Evolutionary conservation across 768 basidiomycete species (phyloP).

Genomic region (Lactarius hengduanensis): DNA sequence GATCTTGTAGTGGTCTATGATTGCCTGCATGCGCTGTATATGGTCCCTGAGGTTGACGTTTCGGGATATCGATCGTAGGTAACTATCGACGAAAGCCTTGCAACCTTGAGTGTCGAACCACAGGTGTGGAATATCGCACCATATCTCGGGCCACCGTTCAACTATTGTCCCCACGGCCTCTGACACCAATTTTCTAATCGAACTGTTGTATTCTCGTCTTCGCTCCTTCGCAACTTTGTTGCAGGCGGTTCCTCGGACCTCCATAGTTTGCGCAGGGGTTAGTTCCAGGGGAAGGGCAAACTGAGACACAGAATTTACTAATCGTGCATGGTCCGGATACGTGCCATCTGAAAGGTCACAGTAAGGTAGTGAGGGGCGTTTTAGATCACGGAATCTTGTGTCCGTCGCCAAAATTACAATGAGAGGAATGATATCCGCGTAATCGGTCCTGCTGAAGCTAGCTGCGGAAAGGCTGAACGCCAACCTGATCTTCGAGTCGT

Average conservation of each 20-base stretch:
- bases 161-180: not conserved
- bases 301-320: not conserved
- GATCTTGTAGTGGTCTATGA: not conserved
- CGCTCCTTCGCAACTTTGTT: not conserved
- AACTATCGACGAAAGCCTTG: not conserved
- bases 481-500: constrained; percentile 1
- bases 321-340: not conserved
- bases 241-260: too few species aligned
- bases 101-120: not conserved
- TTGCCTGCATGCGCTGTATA: not conserved
- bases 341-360: not conserved
- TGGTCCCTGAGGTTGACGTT: not conserved
- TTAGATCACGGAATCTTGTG: not conserved
- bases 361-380: not conserved
- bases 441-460: not conserved
- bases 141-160: not conserved
- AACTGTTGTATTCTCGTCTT: not conserved
- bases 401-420: constrained; percentile 5
- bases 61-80: not conserved
- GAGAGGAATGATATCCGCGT: not conserved
- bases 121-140: not conserved
- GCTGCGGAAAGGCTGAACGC: constrained; percentile 10
- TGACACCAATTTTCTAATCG: not conserved
- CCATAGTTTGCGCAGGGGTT: not conserved
- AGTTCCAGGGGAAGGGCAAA: not conserved